Evolutionary conservation across 2,329 filamentous ascomycete species (phyloP).

Genomic region (Cyphellophora europaea): DNA sequence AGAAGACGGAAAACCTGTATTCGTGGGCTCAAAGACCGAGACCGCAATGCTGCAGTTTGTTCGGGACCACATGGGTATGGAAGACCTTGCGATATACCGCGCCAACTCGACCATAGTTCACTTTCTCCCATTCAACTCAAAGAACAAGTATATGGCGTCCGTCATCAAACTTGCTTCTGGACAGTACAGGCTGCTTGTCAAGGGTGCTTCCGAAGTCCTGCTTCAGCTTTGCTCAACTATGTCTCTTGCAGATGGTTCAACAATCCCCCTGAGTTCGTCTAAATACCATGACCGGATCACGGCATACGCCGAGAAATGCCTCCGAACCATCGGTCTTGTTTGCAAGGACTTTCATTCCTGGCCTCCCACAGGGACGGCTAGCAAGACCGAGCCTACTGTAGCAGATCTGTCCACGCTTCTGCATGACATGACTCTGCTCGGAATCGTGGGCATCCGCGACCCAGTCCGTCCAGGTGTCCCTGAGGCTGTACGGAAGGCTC

Average conservation of each 20-base stretch:
- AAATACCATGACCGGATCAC: constrained; percentile 26
- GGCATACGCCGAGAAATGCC: constrained; percentile 43
- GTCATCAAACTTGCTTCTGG: constrained; percentile 30
- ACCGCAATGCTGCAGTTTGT: constrained; percentile 64
- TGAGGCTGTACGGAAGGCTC: constrained; percentile 57
- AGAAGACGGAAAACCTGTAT: constrained; percentile 55
- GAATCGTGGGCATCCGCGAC: constrained; percentile 66
- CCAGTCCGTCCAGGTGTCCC: constrained; percentile 60
- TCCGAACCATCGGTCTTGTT: constrained; percentile 65
- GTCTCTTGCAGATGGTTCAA: constrained; percentile 23
- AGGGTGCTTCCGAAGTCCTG: constrained; percentile 40
- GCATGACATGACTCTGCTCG: constrained; percentile 62
- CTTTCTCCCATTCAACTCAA: constrained; percentile 66
- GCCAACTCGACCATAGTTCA: constrained; percentile 52
- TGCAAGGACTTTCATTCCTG: constrained; percentile 64
- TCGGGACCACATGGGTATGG: constrained; percentile 57
- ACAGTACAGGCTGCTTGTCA: constrained; percentile 38
- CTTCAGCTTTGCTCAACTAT: constrained; percentile 26
- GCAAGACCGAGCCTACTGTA: constrained; percentile 46
- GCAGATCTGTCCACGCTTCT: constrained; percentile 61
- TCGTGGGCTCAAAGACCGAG: constrained; percentile 71
- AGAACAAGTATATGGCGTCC: constrained; percentile 56
- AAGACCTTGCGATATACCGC: constrained; percentile 53
- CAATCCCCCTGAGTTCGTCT: constrained; percentile 20
- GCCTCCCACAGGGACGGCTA: constrained; percentile 50